These are phyloP conservation scores for Epichloe coenophiala DNA, from an alignment of 2,329 filamentous ascomycete genomes.

Conservation along the genomic window DNA sequence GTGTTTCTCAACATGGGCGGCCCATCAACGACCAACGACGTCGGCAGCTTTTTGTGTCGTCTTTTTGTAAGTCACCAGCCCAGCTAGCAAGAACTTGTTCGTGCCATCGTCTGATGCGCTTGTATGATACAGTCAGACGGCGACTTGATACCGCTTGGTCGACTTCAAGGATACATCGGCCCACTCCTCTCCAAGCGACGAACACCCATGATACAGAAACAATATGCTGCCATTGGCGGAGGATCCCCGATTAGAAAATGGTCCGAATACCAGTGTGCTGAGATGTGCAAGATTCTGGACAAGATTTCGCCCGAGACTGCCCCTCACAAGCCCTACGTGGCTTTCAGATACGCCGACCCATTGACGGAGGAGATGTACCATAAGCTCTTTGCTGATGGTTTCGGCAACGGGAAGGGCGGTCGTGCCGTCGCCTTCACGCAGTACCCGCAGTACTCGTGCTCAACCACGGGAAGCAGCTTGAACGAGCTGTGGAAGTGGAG, in stretches of 20 bases:
- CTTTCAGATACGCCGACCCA: slow-evolving; percentile 88
- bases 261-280: slow-evolving; percentile 84
- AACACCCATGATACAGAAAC: slow-evolving; percentile 92
- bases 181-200: slow-evolving; percentile 73
- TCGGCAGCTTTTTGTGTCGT: slow-evolving; percentile 77
- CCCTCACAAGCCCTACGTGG: slow-evolving; percentile 93
- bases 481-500: slow-evolving; percentile 99
- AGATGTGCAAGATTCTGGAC: slow-evolving; percentile 98
- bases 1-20: slow-evolving; percentile 99
- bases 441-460: slow-evolving; percentile 97
- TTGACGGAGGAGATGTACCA: slow-evolving; percentile 91
- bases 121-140: slow-evolving; percentile 55
- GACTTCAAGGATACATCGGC: slow-evolving; percentile 80
- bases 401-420: slow-evolving; percentile 79
- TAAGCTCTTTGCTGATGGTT: slow-evolving; percentile 71
- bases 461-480: slow-evolving; percentile 86
- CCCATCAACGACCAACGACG: slow-evolving; percentile 76
- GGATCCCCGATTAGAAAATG: slow-evolving; percentile 97
- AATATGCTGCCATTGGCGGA: slow-evolving; percentile 89
- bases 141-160: slow-evolving; percentile 90
- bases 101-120: slow-evolving; percentile 3
- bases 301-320: slow-evolving; percentile 82
- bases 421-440: slow-evolving; percentile 94
- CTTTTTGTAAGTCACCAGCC: slow-evolving; percentile 58
- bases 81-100: not conserved